Base-by-base conservation (phyloP, 495 filamentous ascomycete species). In the Penicillium antarcticum region DNA sequence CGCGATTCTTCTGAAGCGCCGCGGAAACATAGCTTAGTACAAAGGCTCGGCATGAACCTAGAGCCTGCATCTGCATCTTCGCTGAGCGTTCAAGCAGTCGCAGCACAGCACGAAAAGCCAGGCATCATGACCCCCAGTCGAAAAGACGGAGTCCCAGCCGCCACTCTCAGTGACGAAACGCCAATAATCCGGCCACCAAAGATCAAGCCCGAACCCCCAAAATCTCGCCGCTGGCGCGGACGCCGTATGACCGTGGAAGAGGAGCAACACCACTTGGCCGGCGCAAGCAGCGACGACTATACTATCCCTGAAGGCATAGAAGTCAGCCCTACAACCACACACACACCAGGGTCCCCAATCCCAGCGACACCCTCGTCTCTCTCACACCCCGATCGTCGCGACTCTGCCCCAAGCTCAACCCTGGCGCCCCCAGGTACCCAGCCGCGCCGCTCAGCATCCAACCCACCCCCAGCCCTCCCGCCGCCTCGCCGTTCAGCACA, bases 71-170 rank as follows among this genome's bases (percentile, higher is more conserved):
- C 67, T 23, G 61, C 68, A 8, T 79, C 74, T 19, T 66, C 70
- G 48, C 71, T 89, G 43, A 91, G 87, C 61, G 83, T 96, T 17
- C 73, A 87, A 26, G 86, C 90, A 53, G 81, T 95, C 29, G 91
- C 91, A 12, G 77, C 81, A 2, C 87, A 90, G 44, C 88, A 78
- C 54, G 91, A 91, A 61, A 91, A 88, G 61, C 91, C 90, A 1
- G 92, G 91, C 2, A 81, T 95, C 36, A 81, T 91, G 60, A 92
- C 90, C 16, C 89, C 88, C 9, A 94, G 87, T 63, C 75, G 82
- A 45, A 85, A 74, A 50, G 65, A 65, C n/a, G 57, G 45, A 34
- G 49, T 35, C 18, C 26, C 35, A 31, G 24, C 24, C 13, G 47
- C 45, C n/a, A 53, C 56, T 41, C 43, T 43, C 54, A 54, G 39